Conservation (phyloP, 257 asterid genomes). For the Perilla frutescens region DNA sequence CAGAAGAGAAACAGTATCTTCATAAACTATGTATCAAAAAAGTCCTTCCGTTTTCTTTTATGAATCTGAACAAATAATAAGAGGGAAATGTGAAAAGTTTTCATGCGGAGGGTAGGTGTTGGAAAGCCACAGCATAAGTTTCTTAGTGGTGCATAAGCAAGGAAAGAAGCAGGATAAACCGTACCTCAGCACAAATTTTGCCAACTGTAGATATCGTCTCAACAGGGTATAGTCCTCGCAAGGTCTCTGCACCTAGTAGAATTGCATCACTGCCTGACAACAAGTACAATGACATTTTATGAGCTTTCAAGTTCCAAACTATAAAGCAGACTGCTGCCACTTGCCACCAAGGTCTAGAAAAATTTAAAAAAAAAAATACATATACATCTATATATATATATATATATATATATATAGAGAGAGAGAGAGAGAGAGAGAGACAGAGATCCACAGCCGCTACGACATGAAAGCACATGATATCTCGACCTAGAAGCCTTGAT, state of each 20-base stretch:
- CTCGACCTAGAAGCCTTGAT: neutral
- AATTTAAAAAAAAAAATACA: no score
- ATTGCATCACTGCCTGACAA: constrained; percentile 63
- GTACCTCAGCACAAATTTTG: constrained; percentile 71
- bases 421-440: no score
- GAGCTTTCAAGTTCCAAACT: constrained; percentile 8
- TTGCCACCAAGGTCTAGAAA: no score
- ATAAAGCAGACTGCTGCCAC: neutral
- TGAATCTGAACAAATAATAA: neutral
- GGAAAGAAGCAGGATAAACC: constrained; percentile 12
- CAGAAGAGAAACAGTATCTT: constrained; percentile 5
- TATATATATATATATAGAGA: no score
- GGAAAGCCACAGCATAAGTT: neutral
- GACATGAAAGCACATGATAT: no score
- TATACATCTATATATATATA: no score
- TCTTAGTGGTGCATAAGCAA: constrained; percentile 27
- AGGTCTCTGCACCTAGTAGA: constrained; percentile 69
- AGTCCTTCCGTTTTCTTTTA: neutral
- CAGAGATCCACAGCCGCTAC: no score
- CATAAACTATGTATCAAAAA: neutral
- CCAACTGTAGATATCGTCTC: constrained; percentile 78
- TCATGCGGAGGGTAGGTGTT: neutral
- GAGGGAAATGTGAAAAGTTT: neutral
- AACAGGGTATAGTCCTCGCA: constrained; percentile 62
- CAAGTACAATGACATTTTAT: constrained; percentile 1